Percentiles rank a stretch among this genome's conserved stretches.
Conservation (phyloP, 345 rosid species). For the Salix arbutifolia region DNA sequence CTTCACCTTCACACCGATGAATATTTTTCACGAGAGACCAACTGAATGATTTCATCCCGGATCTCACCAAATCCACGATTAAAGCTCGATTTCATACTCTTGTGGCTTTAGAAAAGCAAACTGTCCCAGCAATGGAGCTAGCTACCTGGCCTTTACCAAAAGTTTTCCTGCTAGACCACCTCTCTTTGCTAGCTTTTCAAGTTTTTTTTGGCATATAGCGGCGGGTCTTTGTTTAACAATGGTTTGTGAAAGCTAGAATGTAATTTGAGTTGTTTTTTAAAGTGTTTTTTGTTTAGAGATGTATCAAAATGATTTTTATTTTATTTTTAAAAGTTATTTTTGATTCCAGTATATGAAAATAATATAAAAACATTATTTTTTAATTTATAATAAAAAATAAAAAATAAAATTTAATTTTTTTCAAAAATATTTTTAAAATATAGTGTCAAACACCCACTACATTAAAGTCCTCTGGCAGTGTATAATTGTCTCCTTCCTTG, state of each 20-base stretch:
- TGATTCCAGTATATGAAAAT: too few relatives aligned
- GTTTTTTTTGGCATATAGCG: neutral
- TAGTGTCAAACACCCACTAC: too few relatives aligned
- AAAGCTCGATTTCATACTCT: neutral
- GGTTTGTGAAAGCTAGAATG: neutral
- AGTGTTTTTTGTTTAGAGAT: too few relatives aligned
- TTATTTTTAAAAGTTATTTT: too few relatives aligned
- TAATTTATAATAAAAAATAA: too few relatives aligned
- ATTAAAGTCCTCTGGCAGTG: rapidly evolving
- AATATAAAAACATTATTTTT: too few relatives aligned
- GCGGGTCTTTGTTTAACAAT: neutral
- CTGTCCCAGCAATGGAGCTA: neutral
- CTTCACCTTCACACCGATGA: neutral
- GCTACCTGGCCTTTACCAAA: neutral
- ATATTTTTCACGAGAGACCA: neutral
- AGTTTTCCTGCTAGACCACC: neutral
- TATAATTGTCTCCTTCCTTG: too few relatives aligned
- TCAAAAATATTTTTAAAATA: too few relatives aligned
- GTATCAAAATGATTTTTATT: too few relatives aligned
- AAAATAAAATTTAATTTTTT: too few relatives aligned
- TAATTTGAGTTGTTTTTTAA: too few relatives aligned
- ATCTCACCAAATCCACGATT: neutral
- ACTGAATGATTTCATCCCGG: neutral
- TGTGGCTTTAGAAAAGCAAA: neutral
- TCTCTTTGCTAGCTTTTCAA: neutral